A percentile compares a stretch with the other conserved stretches of the same genome.
These are phyloP conservation scores for Xylaria bambusicola DNA, from an alignment of 495 filamentous ascomycete genomes.

Conservation along the genomic window DNA sequence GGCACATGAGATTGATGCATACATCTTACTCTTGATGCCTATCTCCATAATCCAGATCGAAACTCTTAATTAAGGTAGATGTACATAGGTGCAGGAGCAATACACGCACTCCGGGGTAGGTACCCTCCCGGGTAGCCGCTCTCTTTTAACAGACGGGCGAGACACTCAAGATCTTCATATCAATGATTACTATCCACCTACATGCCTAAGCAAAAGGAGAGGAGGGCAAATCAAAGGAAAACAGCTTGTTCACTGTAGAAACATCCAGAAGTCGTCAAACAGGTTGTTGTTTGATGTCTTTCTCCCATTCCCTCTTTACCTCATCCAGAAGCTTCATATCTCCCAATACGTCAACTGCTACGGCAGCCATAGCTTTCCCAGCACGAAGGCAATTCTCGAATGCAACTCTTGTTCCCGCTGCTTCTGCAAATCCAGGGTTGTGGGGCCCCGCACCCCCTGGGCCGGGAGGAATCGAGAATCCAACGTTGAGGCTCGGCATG, in stretches of 20 bases:
- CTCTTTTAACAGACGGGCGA: too few relatives aligned
- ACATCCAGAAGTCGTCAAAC: too few relatives aligned
- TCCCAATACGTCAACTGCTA: constrained; percentile 56
- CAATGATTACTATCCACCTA: too few relatives aligned
- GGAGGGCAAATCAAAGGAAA: too few relatives aligned
- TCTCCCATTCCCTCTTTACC: constrained; percentile 35
- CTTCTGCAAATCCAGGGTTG: constrained; percentile 59
- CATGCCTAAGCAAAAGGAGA: too few relatives aligned
- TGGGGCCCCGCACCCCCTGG: constrained; percentile 55
- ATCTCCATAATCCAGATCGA: too few relatives aligned
- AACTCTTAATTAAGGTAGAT: too few relatives aligned
- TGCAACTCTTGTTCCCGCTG: constrained; percentile 56
- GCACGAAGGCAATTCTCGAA: constrained; percentile 55
- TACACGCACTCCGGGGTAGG: not conserved
- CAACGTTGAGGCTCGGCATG: constrained; percentile 61
- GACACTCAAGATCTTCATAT: too few relatives aligned
- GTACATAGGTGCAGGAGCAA: too few relatives aligned
- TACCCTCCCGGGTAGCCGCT: not conserved
- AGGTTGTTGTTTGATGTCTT: constrained; percentile 22
- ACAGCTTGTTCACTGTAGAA: too few relatives aligned
- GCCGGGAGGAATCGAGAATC: constrained; percentile 56
- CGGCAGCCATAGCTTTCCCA: constrained; percentile 57
- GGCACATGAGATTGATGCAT: too few relatives aligned
- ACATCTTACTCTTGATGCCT: too few relatives aligned
- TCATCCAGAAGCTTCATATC: constrained; percentile 45